Evolutionary conservation across 768 basidiomycete species (phyloP).

Genomic region (Termitomyces sp.): DNA sequence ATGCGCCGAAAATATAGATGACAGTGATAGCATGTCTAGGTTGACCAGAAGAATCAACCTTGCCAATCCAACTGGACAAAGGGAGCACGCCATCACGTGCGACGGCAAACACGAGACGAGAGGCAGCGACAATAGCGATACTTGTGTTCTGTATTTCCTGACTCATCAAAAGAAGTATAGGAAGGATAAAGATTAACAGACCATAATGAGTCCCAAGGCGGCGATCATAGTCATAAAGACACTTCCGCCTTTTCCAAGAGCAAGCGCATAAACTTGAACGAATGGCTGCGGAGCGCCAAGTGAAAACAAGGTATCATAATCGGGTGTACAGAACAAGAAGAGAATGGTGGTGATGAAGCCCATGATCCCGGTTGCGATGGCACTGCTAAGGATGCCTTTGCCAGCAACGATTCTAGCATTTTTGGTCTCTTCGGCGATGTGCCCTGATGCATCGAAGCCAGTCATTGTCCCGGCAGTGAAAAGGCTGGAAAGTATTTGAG

Average conservation of each 20-base stretch:
- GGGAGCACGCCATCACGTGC: conserved; percentile 94
- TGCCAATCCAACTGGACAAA: conserved; percentile 75
- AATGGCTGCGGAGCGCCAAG: conserved; percentile 87
- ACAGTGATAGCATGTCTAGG: conserved; percentile 84
- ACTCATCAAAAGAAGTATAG: background rate
- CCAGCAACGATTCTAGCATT: conserved; percentile 80
- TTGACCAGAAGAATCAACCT: conserved; percentile 65
- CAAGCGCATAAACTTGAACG: conserved; percentile 80
- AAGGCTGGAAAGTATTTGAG: conserved; percentile 41
- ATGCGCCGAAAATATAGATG: conserved; percentile 74
- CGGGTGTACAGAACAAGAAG: conserved; percentile 82
- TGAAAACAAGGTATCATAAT: conserved; percentile 68
- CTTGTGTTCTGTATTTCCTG: conserved; percentile 62
- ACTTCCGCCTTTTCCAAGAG: conserved; percentile 73
- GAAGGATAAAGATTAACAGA: conserved; percentile 25
- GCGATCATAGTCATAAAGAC: conserved; percentile 88
- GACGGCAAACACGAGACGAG: conserved; percentile 85
- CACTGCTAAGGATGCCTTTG: conserved; percentile 76
- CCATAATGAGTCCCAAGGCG: conserved; percentile 78
- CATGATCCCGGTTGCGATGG: conserved; percentile 71
- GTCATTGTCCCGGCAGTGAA: conserved; percentile 86
- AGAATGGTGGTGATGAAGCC: conserved; percentile 76
- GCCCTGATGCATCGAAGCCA: conserved; percentile 87
- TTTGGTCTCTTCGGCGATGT: conserved; percentile 86
- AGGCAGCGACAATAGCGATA: conserved; percentile 83